These are phyloP conservation scores for Paraphoma chrysanthemicola DNA, from an alignment of 2,329 filamentous ascomycete genomes.

Conservation along the genomic window DNA sequence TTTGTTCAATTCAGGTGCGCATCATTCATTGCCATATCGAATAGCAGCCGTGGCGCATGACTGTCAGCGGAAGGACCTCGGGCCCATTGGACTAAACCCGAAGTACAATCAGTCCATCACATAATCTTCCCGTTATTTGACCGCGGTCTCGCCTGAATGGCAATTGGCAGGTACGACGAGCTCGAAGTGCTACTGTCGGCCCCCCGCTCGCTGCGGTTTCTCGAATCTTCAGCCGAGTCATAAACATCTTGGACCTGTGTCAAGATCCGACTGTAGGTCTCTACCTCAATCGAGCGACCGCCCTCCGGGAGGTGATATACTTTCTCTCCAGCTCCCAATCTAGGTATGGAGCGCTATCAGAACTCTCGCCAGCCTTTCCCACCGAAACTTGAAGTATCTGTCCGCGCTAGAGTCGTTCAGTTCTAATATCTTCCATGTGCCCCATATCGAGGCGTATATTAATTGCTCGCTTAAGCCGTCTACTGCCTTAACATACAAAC, in stretches of 20 bases:
- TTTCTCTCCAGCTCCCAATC: conserved; percentile 34
- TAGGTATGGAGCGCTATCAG: conserved; percentile 37
- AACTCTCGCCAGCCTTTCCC: conserved; percentile 26
- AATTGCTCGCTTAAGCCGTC: conserved; percentile 11
- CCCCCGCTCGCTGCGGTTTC: too few species aligned
- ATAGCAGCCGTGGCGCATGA: too few species aligned
- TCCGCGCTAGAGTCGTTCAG: conserved; percentile 8
- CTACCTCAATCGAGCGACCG: not conserved
- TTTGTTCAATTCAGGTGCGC: too few species aligned
- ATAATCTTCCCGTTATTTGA: not conserved
- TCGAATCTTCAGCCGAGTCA: too few species aligned
- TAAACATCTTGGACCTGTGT: too few species aligned
- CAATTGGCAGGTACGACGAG: not conserved
- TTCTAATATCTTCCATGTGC: conserved; percentile 21
- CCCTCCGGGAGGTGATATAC: not conserved
- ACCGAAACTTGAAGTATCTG: conserved; percentile 31
- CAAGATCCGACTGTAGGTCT: not conserved
- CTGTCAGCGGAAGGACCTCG: too few species aligned
- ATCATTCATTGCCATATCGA: too few species aligned
- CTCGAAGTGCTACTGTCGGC: not conserved
- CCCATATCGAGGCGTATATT: conserved; percentile 26
- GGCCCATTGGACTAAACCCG: not conserved
- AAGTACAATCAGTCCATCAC: not conserved
- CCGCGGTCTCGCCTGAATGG: not conserved
- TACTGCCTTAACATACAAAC: conserved; percentile 30